Conservation (phyloP, 2,329 filamentous ascomycete species). For the Alternaria consortialis region DNA sequence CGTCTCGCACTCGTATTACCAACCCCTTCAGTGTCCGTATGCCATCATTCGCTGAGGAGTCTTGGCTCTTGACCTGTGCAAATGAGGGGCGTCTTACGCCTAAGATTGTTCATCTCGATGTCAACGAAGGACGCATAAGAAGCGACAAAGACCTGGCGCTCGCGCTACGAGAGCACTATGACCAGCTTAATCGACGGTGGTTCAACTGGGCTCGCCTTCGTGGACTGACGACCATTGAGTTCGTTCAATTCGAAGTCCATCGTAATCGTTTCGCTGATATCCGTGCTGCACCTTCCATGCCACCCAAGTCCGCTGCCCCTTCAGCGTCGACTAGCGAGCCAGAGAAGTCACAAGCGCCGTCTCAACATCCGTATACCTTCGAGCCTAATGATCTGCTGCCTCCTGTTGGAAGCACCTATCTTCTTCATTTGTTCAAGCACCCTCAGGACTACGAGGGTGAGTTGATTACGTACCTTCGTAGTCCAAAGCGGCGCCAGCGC, state of each 20-base stretch:
- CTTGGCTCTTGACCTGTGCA: slow-evolving; percentile 51
- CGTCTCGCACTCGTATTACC: slow-evolving; percentile 28
- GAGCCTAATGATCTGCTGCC: slow-evolving; percentile 51
- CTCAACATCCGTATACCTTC: slow-evolving; percentile 47
- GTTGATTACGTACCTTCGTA: slow-evolving; percentile 48
- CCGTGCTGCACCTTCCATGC: slow-evolving; percentile 50
- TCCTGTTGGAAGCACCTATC: slow-evolving; percentile 50
- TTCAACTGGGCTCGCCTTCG: slow-evolving; percentile 44
- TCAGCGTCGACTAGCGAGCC: slow-evolving; percentile 11
- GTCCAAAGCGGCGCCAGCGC: slow-evolving; percentile 45
- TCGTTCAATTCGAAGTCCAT: slow-evolving; percentile 53
- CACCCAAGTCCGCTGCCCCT: slow-evolving; percentile 29
- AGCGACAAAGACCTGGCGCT: slow-evolving; percentile 50
- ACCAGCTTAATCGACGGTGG: slow-evolving; percentile 46
- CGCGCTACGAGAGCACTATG: slow-evolving; percentile 46
- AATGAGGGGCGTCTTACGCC: slow-evolving; percentile 50
- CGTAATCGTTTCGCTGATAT: slow-evolving; percentile 54
- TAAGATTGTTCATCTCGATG: slow-evolving; percentile 51
- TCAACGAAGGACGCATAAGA: slow-evolving; percentile 41
- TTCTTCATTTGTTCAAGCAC: slow-evolving; percentile 53
- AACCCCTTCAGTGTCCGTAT: slow-evolving; percentile 40
- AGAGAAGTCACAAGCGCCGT: slow-evolving; percentile 27
- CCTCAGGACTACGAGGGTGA: slow-evolving; percentile 53
- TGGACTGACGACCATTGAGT: slow-evolving; percentile 50
- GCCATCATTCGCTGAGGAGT: slow-evolving; percentile 31